Evolutionary conservation across 192 early-diverging fungal species (phyloP), one percentile per base, ranked within the genome.

Genomic region (Podila epicladia): DNA sequence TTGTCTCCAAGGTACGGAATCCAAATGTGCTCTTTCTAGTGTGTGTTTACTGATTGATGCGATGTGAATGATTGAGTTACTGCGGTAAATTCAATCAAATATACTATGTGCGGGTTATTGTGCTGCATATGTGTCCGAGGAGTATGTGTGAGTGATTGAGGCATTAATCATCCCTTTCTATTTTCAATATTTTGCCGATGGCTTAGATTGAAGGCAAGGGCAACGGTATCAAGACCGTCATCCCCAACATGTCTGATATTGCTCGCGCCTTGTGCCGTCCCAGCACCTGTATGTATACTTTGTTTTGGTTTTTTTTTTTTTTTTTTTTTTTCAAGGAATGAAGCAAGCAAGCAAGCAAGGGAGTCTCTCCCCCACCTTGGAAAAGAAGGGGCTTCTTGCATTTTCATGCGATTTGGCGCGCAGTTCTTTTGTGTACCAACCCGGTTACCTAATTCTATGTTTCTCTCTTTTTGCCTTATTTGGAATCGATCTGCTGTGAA

Each of bases 151-250:
- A 17, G 55, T 58, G 55, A 58, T 6, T 58, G 55, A n/a, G 55
- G 26, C 26, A 26, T 28, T 58, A 58, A 58, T 58, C 22, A 58
- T 26, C 26, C n/a, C 26, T 11, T 58, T 58, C 55, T n/a, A 26
- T 28, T 58, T 28, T 26, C 26, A 28, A 13, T 55, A 55, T 55
- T 55, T 55, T 55, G 53, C 24, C 53, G 20, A n/a, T 24, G n/a
- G 6, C 53, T 55, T 65, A 96, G 91, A 92, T 98, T 58, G 98
- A 99, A 82, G 98, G 98, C 71, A 95, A 94, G 84, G 98, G 98
- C 58, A 99, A 99, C 88, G 97, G 97, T 68, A 98, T 99, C 86
- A 99, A 99, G 86, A 99, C 98, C 9, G 95, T 97, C 58, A 88
- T 99, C 72, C 93, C 94, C 65, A 99, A 99, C 91, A 98, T 99